These are phyloP conservation scores for Phaeotremella skinneri DNA, from an alignment of 768 basidiomycete genomes.

Conservation along the genomic window DNA sequence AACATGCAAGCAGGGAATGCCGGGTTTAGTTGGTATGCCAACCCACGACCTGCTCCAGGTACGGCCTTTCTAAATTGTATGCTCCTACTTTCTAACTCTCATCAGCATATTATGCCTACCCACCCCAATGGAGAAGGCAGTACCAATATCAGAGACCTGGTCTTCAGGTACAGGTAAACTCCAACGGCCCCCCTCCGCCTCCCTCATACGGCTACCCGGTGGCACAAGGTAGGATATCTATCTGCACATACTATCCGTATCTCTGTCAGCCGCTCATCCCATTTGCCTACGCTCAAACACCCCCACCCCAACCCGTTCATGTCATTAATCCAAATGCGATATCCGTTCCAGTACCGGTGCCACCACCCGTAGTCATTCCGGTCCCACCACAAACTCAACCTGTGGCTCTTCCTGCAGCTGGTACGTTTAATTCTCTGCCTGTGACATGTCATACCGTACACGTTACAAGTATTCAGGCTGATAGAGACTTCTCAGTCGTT, in stretches of 20 bases:
- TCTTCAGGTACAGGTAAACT: conserved; percentile 29
- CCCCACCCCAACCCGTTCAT: not conserved
- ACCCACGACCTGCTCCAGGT: conserved; percentile 5
- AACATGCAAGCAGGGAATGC: conserved; percentile 29
- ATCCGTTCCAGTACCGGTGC: not conserved
- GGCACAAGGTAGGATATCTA: conserved; percentile 7
- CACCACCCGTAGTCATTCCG: too few species aligned
- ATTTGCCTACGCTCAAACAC: conserved; percentile 1
- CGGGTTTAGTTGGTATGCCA: conserved; percentile 46
- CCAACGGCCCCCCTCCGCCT: too few species aligned
- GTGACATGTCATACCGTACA: too few species aligned
- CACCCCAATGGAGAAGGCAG: not conserved
- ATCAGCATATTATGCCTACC: not conserved
- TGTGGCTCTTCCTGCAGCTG: too few species aligned
- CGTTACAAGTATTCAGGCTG: too few species aligned
- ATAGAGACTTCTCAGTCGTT: not conserved
- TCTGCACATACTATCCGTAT: conserved; percentile 17
- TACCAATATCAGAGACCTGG: conserved; percentile 39
- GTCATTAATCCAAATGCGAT: not conserved
- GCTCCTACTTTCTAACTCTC: not conserved
- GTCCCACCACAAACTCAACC: too few species aligned
- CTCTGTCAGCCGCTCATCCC: conserved; percentile 15
- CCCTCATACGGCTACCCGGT: too few species aligned
- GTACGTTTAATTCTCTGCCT: too few species aligned
- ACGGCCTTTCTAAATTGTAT: not conserved